Base-by-base conservation (phyloP, 192 early-diverging fungal genomes). In the Chytriomyces sp. region DNA sequence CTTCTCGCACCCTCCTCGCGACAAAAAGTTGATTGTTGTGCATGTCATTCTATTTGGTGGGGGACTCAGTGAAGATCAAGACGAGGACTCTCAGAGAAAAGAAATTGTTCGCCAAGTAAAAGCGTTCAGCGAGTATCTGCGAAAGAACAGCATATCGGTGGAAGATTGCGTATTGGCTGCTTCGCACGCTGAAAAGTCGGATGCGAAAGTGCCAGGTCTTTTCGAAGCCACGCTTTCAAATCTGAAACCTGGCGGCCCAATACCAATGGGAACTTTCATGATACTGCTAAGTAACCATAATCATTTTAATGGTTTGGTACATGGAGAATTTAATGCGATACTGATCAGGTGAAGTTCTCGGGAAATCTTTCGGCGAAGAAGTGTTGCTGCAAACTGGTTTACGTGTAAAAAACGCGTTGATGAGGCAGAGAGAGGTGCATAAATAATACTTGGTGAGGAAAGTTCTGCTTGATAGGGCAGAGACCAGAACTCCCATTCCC, bases 1-100 rank as follows among this genome's bases (percentile, higher is more conserved):
- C 16, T 24, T 69, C 45, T 20, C 7, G 9, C 68, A 49, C 26
- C 68, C 68, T 11, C 11, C 7, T 28, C 11, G 24, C 44, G 65
- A 67, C 13, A 10, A 26, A 20, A 45, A 1, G 0, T n/a, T 50
- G 11, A 69, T 69, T 23, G 49, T 48, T 50, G 68, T 69, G 48
- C 45, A 69, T 26, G 50, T 69, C 23, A 53, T 69, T 57, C 20
- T 69, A 7, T 69, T 69, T 69, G 68, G 68, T 7, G 68, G 68
- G 1, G 68, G 68, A n/a, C 7, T 69, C 6, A 10, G 11, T 5
- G n/a, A 4, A 13, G 11, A 49, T 23, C 1, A 69, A 57, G 11
- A 13, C 18, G 9, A 13, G 48, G 46, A 53, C 10, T 46, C 6
- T 28, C 68, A 69, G 28, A 45, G 53, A 6, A 7, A 48, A 43